Base-by-base conservation (phyloP, 306 rosid genomes). In the Prunus kanzakura region DNA sequence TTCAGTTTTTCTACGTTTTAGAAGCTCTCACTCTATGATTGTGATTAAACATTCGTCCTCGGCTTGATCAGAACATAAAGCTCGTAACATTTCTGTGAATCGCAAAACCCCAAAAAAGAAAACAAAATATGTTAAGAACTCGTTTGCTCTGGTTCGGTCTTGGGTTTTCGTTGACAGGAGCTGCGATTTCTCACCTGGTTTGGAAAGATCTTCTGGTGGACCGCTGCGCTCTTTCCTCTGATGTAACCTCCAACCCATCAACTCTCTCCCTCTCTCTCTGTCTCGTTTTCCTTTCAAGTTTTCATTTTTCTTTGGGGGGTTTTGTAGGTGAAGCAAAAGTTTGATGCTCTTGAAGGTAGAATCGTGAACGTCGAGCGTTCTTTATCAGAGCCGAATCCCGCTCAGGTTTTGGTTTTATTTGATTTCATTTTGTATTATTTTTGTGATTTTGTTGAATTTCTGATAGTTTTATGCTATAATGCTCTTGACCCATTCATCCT, bases 131-230 rank as follows among this genome's bases (percentile, higher is more conserved):
- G 85, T 56, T 81, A 60, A 62, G 88, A 75, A 79, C 79, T 61
- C 86, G 86, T 30, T 38, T 82, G 82, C 25, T 82, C 5, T 85
- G 88, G 88, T 78, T 79, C 77, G 73, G 74, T 20, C 2, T 85
- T 19, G 88, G 88, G 22, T 79, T 85, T 60, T 74, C 79, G 20
- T 49, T 23, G 10, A 71, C 88, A 22, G 77, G 76, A 52, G 86
- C 86, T 68, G 74, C 86, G 25, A 80, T 82, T 63, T 82, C 88
- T 27, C 86, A 85, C 4, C 72, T 85, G 27, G 72, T 82, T 19
- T 78, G 83, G 82, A 76, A 49, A 72, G 86, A 85, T 61, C 84
- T 82, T 11, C 60, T 78, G 5, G 63, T 56, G 45, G 57, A 75
- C 30, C 83, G 88, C 8, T 68, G 11, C 35, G 77, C 75, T 52